Conservation (phyloP, 2,329 filamentous ascomycete genomes). For the Torrubiellomyces zombiae region DNA sequence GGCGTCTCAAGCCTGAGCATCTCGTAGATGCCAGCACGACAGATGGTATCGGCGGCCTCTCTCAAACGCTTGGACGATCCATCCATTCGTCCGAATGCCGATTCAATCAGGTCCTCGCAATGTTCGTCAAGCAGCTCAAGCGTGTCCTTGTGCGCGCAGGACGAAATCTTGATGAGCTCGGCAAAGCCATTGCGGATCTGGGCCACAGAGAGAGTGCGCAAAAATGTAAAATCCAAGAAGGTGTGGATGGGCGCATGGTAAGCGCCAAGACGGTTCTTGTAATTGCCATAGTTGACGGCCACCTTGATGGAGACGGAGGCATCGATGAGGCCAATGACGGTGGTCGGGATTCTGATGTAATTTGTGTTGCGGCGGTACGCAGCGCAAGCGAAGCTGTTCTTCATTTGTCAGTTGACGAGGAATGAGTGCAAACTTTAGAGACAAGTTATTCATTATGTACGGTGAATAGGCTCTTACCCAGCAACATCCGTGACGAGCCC, state of each 20-base stretch:
- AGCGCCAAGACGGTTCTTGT: conserved; percentile 58
- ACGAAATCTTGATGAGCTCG: conserved; percentile 61
- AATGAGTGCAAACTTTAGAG: neutral
- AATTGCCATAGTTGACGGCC: conserved; percentile 61
- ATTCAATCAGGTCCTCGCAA: conserved; percentile 50
- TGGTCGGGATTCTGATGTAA: conserved; percentile 58
- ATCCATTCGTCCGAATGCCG: conserved; percentile 46
- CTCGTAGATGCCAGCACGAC: conserved; percentile 51
- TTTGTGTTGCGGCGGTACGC: conserved; percentile 57
- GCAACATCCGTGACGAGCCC: conserved; percentile 59
- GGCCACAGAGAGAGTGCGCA: conserved; percentile 48
- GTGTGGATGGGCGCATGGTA: conserved; percentile 59
- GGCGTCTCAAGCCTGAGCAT: conserved; percentile 61
- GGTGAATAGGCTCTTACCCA: conserved; percentile 32
- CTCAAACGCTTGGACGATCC: conserved; percentile 37
- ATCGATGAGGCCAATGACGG: conserved; percentile 59
- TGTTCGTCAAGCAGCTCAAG: conserved; percentile 53
- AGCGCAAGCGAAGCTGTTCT: conserved; percentile 54
- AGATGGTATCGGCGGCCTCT: conserved; percentile 48
- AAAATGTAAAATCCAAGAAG: conserved; percentile 57
- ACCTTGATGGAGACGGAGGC: conserved; percentile 64
- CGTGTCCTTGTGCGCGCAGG: conserved; percentile 47
- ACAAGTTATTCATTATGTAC: conserved; percentile 10
- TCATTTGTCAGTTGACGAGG: too few relatives aligned
- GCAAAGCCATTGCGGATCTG: conserved; percentile 61